These are phyloP conservation scores for Phytophthora idaei DNA, from an alignment of 352 stramenopile genomes.

Conservation along the genomic window DNA sequence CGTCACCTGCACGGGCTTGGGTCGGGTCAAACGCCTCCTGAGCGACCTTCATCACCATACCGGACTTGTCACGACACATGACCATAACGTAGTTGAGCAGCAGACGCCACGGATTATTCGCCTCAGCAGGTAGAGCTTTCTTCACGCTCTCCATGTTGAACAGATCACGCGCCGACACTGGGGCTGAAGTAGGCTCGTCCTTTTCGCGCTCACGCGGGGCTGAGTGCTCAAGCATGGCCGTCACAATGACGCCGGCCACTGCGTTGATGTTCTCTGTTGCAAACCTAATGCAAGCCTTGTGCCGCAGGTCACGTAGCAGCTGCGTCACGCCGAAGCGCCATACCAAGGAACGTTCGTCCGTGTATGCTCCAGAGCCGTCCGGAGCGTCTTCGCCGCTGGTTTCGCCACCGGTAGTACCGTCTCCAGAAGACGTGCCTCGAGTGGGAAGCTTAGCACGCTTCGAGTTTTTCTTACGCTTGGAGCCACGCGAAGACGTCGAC, in stretches of 20 bases:
- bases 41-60: slow-evolving; percentile 86
- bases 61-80: slow-evolving; percentile 90
- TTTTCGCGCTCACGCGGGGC: slow-evolving; percentile 84
- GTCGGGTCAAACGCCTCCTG: slow-evolving; percentile 73
- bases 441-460: slow-evolving; percentile 86
- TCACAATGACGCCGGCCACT: slow-evolving; percentile 78
- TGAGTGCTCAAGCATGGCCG: slow-evolving; percentile 82
- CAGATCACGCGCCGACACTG: slow-evolving; percentile 79
- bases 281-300: slow-evolving; percentile 81
- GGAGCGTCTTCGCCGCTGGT: slow-evolving; percentile 41
- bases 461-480: slow-evolving; percentile 69
- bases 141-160: slow-evolving; percentile 78
- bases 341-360: slow-evolving; percentile 76
- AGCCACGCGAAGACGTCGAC: slow-evolving; percentile 34
- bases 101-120: slow-evolving; percentile 83
- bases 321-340: slow-evolving; percentile 84
- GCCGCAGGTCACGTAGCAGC: slow-evolving; percentile 80
- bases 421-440: slow-evolving; percentile 40
- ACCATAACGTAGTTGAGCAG: slow-evolving; percentile 90
- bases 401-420: slow-evolving; percentile 26
- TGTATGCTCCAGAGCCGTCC: slow-evolving; percentile 26
- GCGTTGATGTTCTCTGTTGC: slow-evolving; percentile 88
- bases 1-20: slow-evolving; percentile 64
- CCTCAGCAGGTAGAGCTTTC: slow-evolving; percentile 68
- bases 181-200: slow-evolving; percentile 75